These are phyloP conservation scores for Stagonosporopsis tanaceti DNA, from an alignment of 2,329 filamentous ascomycete species.

Conservation along the genomic window DNA sequence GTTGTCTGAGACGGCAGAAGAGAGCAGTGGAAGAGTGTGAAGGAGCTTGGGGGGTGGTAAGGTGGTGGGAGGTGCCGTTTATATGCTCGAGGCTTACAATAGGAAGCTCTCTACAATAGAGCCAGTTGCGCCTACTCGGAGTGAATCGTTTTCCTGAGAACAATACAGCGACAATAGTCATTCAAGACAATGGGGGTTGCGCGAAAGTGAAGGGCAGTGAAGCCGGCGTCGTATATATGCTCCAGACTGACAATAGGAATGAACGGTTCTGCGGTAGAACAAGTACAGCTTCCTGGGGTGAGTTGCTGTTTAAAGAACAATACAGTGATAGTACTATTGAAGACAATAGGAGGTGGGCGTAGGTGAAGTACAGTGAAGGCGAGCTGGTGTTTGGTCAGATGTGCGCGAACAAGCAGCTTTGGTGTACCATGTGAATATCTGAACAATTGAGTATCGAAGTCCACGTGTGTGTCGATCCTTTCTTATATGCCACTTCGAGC, in stretches of 20 bases:
- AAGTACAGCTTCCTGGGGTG: background rate
- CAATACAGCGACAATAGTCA: background rate
- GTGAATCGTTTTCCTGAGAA: background rate
- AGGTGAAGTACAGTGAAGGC: background rate
- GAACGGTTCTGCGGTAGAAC: background rate
- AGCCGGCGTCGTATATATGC: no score
- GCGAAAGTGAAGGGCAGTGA: background rate
- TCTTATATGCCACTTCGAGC: background rate
- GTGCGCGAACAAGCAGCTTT: background rate
- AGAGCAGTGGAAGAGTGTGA: background rate
- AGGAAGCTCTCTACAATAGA: background rate
- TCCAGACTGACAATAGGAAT: no score
- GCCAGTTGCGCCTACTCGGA: background rate
- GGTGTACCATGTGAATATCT: background rate
- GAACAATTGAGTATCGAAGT: background rate
- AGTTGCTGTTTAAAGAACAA: background rate
- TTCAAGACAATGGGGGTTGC: background rate
- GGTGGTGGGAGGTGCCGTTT: background rate
- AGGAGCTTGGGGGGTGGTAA: background rate
- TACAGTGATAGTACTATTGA: background rate
- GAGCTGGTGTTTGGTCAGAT: background rate
- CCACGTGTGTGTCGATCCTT: background rate
- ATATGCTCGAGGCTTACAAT: background rate
- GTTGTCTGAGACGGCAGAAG: background rate
- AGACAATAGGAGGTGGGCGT: background rate